Base-by-base conservation (phyloP, 2,329 filamentous ascomycete genomes). In the Chrysoporthe austroafricana region DNA sequence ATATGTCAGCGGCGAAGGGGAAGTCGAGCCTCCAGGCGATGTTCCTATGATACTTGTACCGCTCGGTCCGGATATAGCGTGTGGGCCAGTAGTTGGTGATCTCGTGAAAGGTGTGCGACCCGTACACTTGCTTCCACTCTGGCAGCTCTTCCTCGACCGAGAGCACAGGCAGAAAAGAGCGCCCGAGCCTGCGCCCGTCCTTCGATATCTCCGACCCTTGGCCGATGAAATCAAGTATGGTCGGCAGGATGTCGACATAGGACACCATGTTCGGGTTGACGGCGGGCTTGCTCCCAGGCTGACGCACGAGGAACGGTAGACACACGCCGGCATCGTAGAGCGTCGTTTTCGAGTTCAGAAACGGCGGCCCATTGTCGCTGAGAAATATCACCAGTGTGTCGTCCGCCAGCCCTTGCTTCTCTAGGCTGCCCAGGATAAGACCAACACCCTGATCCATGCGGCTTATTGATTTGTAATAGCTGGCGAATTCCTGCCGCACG, bases 31-130 rank as follows among this genome's bases (percentile, higher is more conserved):
- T 74, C 81, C 81, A 84, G 16, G 79, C 79, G 0, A 85, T 74
- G 61, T 85, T 85, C 18, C 83, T 79, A 70, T 85, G 83, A 70
- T 85, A 85, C 71, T 85, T 85, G 76, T 78, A 84, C 5, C 74
- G 73, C 0, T 71, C 72, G 2, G 73, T 78, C n/a, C 83, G 80
- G 46, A 85, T 74, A 70, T 78, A 81, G 14, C 83, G 77, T 1
- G 83, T 85, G 0, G 84, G 83, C 78, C 79, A 85, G 73, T 84
- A 85, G 70, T 84, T 84, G 6, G 77, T 79, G 2, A 82, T 74
- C 68, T 85, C 83, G 66, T 85, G 83, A 71, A 84, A 85, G 1
- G 84, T 85, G 71, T 85, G 83, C 0, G 82, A 84, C 18, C 83
- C 83, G 67, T 81, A 84, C 8, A 85, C 79, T 13, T 80, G 76